phyloP scores from a whole-genome alignment of 2,329 filamentous ascomycete genomes.

The Didymosphaeria variabile region DNA sequence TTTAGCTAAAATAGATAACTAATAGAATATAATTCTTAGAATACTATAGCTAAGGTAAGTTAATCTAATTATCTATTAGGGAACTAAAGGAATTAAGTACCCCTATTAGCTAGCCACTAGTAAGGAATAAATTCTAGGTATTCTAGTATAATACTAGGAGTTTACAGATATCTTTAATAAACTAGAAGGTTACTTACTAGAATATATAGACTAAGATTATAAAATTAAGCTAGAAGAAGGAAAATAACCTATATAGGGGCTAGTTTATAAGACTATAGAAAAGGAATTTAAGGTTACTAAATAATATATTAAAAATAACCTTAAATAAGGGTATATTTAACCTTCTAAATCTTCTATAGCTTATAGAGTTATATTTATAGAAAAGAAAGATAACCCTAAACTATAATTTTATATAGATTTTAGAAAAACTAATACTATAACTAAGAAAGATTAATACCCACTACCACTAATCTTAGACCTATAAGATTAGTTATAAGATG shows the following conservation, averaged over 20 bases:
- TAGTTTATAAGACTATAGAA: neutral
- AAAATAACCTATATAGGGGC: too few relatives aligned
- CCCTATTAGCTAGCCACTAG: too few relatives aligned
- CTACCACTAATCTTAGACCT: neutral
- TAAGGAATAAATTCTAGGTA: too few relatives aligned
- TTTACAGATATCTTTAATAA: too few relatives aligned
- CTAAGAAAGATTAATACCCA: neutral
- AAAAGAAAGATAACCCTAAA: too few relatives aligned
- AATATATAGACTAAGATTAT: neutral
- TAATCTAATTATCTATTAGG: too few relatives aligned
- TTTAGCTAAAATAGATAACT: too few relatives aligned
- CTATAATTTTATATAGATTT: neutral
- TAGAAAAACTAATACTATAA: neutral
- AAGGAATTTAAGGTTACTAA: too few relatives aligned
- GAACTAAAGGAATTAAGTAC: too few relatives aligned
- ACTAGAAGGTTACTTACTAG: neutral
- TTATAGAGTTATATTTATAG: neutral
- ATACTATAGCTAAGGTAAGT: too few relatives aligned
- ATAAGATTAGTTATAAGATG: neutral
- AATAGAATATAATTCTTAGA: too few relatives aligned
- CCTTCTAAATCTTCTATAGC: neutral
- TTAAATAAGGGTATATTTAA: neutral
- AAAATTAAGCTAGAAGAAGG: neutral
- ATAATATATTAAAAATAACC: conserved; percentile 2
- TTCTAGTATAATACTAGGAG: too few relatives aligned